Percentiles rank a stretch among this genome's conserved stretches.
These are phyloP conservation scores for Pouteria glomerata DNA, from an alignment of 148 eudicot species.

Conservation along the genomic window DNA sequence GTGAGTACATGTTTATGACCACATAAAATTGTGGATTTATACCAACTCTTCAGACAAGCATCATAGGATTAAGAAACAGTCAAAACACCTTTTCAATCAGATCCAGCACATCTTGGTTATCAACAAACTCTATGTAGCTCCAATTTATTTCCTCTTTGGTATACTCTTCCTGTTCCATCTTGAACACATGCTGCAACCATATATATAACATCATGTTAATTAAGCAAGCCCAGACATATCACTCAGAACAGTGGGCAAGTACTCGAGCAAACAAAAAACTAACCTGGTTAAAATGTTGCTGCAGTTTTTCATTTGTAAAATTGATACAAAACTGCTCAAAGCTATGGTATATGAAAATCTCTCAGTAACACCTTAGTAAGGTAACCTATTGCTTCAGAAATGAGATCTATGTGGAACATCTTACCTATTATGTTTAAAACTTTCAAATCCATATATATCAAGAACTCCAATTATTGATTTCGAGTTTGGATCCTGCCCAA, in stretches of 20 bases:
- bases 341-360: conserved; percentile 33
- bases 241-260: conserved; percentile 7
- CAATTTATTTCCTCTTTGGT: conserved; percentile 92
- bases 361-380: conserved; percentile 16
- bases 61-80: conserved; percentile 1
- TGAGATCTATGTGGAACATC: background rate
- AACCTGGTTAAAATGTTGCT: conserved; percentile 99
- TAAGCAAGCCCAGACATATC: conserved; percentile 14
- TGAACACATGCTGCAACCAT: conserved; percentile 91
- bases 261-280: conserved; percentile 12
- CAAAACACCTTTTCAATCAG: conserved; percentile 84
- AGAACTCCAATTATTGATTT: conserved; percentile 85
- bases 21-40: background rate
- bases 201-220: conserved; percentile 11
- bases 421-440: conserved; percentile 86
- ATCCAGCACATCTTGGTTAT: conserved; percentile 94
- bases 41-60: background rate
- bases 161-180: conserved; percentile 99
- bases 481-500: conserved; percentile 96
- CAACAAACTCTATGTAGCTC: conserved; percentile 99
- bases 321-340: conserved; percentile 99
- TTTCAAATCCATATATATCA: conserved; percentile 86
- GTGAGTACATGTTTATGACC: background rate
- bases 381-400: conserved; percentile 2
- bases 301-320: conserved; percentile 97